Evolutionary conservation across 1,139 yeast species (phyloP).

Genomic region (Entelexis sorbosivorans): DNA sequence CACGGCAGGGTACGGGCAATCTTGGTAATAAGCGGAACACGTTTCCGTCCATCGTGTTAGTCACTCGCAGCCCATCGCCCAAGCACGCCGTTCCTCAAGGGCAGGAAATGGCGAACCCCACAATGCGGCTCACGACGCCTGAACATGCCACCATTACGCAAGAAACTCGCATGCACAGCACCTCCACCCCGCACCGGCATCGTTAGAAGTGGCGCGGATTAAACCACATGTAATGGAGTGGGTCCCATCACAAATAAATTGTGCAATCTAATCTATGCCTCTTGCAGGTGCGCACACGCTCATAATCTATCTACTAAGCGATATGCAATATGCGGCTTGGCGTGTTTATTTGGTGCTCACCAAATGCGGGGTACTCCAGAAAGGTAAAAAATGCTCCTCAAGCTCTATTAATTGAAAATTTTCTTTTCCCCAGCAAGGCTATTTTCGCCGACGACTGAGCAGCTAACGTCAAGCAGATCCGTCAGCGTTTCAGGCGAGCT

Average conservation of each 20-base stretch:
- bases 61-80: not conserved
- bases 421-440: no score
- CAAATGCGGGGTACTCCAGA: not conserved
- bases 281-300: not conserved
- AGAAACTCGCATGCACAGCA: no score
- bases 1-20: constrained; percentile 3
- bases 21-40: constrained; percentile 3
- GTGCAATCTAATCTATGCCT: no score
- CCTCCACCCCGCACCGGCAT: no score
- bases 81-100: not conserved
- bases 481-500: constrained; percentile 18
- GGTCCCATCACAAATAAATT: no score
- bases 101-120: not conserved
- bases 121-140: not conserved
- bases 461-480: no score
- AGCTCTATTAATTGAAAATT: no score
- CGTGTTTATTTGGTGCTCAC: not conserved
- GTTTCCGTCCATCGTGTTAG: constrained; percentile 1
- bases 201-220: no score
- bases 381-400: no score
- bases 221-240: no score
- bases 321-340: not conserved
- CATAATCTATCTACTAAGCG: not conserved
- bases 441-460: no score
- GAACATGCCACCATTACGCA: not conserved